phyloP scores from a whole-genome alignment of 805 yeast genomes.

The Isabelozyma pseudorhagii region DNA sequence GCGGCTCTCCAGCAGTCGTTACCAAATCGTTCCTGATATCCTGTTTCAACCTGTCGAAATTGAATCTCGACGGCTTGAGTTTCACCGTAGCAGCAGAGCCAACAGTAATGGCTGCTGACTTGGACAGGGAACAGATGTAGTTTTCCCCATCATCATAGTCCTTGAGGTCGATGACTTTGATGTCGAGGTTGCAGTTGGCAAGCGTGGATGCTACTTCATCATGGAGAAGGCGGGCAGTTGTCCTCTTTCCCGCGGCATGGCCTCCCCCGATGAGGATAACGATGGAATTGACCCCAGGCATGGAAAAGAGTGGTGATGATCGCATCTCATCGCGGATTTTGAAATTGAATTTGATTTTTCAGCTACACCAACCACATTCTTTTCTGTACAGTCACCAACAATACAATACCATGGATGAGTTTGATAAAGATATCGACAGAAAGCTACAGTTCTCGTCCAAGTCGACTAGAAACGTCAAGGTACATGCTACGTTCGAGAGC shows the following conservation, averaged over 20 bases:
- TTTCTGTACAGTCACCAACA: background rate
- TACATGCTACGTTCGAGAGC: slow-evolving; percentile 46
- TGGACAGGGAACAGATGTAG: slow-evolving; percentile 4
- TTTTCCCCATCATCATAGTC: slow-evolving; percentile 21
- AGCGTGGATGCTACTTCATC: slow-evolving; percentile 17
- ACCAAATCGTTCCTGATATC: slow-evolving; percentile 9
- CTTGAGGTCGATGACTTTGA: slow-evolving; percentile 44
- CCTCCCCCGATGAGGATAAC: slow-evolving; percentile 61
- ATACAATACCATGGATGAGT: slow-evolving; percentile 37
- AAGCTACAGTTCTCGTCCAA: slow-evolving; percentile 15
- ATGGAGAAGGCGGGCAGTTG: slow-evolving; percentile 35
- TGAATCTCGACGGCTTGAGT: slow-evolving; percentile 41
- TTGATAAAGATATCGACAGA: slow-evolving; percentile 49
- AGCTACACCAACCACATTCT: background rate
- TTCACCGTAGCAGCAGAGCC: slow-evolving; percentile 13
- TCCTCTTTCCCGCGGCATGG: slow-evolving; percentile 53
- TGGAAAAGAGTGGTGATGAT: background rate
- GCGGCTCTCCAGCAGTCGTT: slow-evolving; percentile 16
- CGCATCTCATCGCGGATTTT: background rate
- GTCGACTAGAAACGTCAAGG: slow-evolving; percentile 51
- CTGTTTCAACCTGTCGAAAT: slow-evolving; percentile 26
- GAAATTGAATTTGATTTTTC: background rate
- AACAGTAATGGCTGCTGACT: slow-evolving; percentile 27
- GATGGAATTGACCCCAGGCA: slow-evolving; percentile 4
- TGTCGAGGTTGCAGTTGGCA: slow-evolving; percentile 10